Evolutionary conservation across 108 stramenopile genomes (phyloP), one percentile per base, ranked within the genome.

Genomic region (Skeletonema costatum): DNA sequence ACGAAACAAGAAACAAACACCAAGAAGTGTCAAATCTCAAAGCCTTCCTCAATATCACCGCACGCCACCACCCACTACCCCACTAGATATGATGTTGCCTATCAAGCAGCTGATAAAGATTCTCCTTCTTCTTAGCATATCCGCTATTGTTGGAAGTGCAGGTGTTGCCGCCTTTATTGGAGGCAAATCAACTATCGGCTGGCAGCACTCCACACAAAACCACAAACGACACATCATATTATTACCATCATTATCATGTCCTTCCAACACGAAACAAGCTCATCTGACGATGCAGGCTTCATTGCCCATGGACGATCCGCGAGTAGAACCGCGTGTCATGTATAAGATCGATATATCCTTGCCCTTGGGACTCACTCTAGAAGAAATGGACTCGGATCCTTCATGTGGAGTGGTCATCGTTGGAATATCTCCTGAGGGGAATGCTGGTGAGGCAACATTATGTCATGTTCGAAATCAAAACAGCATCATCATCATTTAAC

Each of bases 311-410:
- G 51, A 74, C 7, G 73, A 74, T 19, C 73, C 73, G 7, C 64
- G 73, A 0, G n/a, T 69, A 19, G 75, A 76, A 63, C 62, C 60
- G 1, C 59, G 68, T 17, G 29, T 48, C 14, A 69, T 41, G 17
- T 41, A 77, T 41, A 64, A 70, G 33, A 14, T 77, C 31, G 53
- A 56, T 39, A 21, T 77, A 21, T 46, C 42, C 11, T 62, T 77
- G 12, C 76, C 76, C 9, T 41, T 77, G 13, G 76, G 69, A 16
- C 30, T 77, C 9, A 42, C 30, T 7, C 38, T 77, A 14, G 76
- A 77, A 77, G 76, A 77, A 44, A 56, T 77, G 48, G 76, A 70
- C 25, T 10, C 51, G 16, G 68, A 68, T 69, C 46, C 67, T 31
- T 70, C 76, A 1, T 56, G 63, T 32, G 76, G 76, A 17, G 76